Evolutionary conservation across 2,329 filamentous ascomycete species (phyloP).

Genomic region (Acarospora socialis): DNA sequence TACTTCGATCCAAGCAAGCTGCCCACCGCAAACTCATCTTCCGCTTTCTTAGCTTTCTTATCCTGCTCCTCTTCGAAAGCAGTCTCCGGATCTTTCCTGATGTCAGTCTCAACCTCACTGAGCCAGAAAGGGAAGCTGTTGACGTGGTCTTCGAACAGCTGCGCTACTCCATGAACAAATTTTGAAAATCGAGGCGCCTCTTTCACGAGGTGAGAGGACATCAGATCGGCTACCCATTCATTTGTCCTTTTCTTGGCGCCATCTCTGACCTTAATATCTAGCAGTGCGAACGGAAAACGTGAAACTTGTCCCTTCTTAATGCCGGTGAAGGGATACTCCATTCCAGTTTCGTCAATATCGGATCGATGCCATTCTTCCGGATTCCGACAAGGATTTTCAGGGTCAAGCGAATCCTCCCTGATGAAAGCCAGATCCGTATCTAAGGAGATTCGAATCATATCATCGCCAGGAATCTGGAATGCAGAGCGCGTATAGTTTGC

Average conservation of each 20-base stretch:
- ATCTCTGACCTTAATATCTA: conserved; percentile 82
- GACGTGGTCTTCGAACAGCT: conserved; percentile 88
- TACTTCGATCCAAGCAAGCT: conserved; percentile 53
- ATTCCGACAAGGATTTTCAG: conserved; percentile 73
- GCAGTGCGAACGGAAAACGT: conserved; percentile 75
- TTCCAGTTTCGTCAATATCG: conserved; percentile 70
- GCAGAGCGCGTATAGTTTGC: conserved; percentile 91
- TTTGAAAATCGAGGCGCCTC: conserved; percentile 86
- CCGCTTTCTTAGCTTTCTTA: conserved; percentile 62
- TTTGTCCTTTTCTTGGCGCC: conserved; percentile 51
- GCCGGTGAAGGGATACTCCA: conserved; percentile 69
- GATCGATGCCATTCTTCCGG: conserved; percentile 78
- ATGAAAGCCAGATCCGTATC: conserved; percentile 89
- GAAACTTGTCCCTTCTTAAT: conserved; percentile 85
- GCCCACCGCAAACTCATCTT: conserved; percentile 79
- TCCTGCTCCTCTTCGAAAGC: conserved; percentile 89
- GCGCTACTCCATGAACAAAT: conserved; percentile 85
- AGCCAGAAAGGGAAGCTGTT: conserved; percentile 97
- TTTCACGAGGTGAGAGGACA: conserved; percentile 83
- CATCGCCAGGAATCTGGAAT: conserved; percentile 89
- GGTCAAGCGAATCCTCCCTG: conserved; percentile 57
- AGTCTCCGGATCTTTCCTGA: conserved; percentile 77
- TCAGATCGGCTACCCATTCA: conserved; percentile 82
- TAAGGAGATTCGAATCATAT: conserved; percentile 79
- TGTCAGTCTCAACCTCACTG: conserved; percentile 79